Base-by-base conservation (phyloP, 2,329 filamentous ascomycete genomes). In the Paracorniculantispora psalliotae region DNA sequence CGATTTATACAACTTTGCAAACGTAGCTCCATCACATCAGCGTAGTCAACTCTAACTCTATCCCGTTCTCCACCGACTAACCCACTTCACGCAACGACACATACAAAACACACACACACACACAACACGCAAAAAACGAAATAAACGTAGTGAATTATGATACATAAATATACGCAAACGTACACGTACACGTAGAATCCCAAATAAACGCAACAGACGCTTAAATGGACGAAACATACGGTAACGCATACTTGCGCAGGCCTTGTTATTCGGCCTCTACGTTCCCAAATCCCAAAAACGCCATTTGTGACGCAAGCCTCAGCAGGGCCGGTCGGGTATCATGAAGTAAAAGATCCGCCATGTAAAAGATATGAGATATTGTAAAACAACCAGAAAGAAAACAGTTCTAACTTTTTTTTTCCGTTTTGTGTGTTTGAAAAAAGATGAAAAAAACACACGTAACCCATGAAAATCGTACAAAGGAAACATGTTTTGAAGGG, bases 51-150 rank as follows among this genome's bases (percentile, higher is more conserved):
- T n/a, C n/a, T n/a, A n/a, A n/a, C n/a, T n/a, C n/a, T n/a, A 21
- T 21, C 21, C 39, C 21, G 23, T 23, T 10, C 50, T 28, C 33
- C 50, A 52, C 50, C 7, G 9, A 41, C 23, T 21, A 17, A 53
- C 50, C 23, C 30, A 25, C 26, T n/a, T 17, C 30, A 46, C 23
- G 35, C n/a, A n/a, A n/a, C n/a, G n/a, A 28, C 25, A 41, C 26
- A 48, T 17, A 55, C 58, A 2, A 39, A 50, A 49, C 47, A 58
- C 30, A 63, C 30, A 61, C 51, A 54, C 35, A 63, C 39, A 59
- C 33, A 62, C 52, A 21, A 64, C 58, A 68, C 55, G 63, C 60
- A 63, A 53, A 54, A 63, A 67, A 61, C 26, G 61, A 62, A 52
- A 63, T 51, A 61, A 57, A 58, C 61, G 37, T 61, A 63, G 17